Evolutionary conservation across 2,329 filamentous ascomycete genomes (phyloP).

Genomic region (Cladophialophora chaetospira): DNA sequence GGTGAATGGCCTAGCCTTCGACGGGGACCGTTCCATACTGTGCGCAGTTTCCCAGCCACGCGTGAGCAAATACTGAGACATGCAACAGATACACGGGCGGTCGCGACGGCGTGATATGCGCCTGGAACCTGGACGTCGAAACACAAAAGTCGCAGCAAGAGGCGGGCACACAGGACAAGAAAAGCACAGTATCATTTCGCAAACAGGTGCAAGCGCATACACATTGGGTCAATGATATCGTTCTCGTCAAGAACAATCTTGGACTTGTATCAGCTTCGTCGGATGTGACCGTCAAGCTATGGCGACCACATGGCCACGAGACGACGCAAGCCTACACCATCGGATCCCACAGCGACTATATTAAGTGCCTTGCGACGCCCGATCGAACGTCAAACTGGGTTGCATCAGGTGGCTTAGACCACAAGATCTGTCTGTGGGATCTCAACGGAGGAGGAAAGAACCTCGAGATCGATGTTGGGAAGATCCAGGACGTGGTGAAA

Average conservation of each 20-base stretch:
- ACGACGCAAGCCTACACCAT: slow-evolving; percentile 70
- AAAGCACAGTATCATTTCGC: slow-evolving; percentile 55
- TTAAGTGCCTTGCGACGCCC: slow-evolving; percentile 87
- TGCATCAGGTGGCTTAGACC: slow-evolving; percentile 88
- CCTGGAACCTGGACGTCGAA: slow-evolving; percentile 85
- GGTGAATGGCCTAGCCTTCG: slow-evolving; percentile 90
- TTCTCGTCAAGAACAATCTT: slow-evolving; percentile 73
- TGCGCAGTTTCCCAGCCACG: slow-evolving; percentile 51
- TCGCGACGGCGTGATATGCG: slow-evolving; percentile 91
- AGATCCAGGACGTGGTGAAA: slow-evolving; percentile 76
- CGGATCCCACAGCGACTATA: slow-evolving; percentile 92
- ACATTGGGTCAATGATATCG: slow-evolving; percentile 94
- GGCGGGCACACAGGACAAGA: slow-evolving; percentile 33
- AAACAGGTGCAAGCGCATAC: slow-evolving; percentile 79
- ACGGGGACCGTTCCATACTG: slow-evolving; percentile 80
- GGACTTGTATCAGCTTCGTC: slow-evolving; percentile 87
- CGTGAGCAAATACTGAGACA: slow-evolving; percentile 25
- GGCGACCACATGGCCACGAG: slow-evolving; percentile 70
- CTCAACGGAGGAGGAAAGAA: slow-evolving; percentile 82
- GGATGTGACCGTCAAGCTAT: slow-evolving; percentile 90
- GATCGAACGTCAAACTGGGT: slow-evolving; percentile 75
- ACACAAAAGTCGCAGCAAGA: slow-evolving; percentile 42
- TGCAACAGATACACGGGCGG: slow-evolving; percentile 82
- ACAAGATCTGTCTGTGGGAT: slow-evolving; percentile 92
- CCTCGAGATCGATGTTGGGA: slow-evolving; percentile 77